Evolutionary conservation across 1,139 yeast genomes (phyloP).

Genomic region (Taiozyma sp.): DNA sequence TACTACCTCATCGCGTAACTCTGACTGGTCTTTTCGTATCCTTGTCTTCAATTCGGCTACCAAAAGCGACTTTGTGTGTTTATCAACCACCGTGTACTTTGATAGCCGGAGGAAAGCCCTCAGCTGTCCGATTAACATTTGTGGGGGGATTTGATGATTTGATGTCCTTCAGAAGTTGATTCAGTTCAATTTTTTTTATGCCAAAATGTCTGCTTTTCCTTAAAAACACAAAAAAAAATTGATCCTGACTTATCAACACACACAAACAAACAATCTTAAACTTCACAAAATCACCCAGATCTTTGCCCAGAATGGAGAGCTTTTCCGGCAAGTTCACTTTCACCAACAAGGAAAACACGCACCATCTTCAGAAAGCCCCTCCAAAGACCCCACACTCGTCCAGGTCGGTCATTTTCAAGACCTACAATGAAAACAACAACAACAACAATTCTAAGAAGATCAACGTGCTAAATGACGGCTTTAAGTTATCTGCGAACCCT

Average conservation of each 20-base stretch:
- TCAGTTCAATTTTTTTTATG: background rate
- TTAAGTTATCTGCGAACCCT: slow-evolving; percentile 10
- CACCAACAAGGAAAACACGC: slow-evolving; percentile 22
- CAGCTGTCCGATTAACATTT: background rate
- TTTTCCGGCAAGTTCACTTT: slow-evolving; percentile 10
- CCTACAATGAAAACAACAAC: slow-evolving; percentile 7
- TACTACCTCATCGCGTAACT: slow-evolving; percentile 8
- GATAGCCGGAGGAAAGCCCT: slow-evolving; percentile 2
- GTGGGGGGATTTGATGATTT: background rate
- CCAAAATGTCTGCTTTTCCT: background rate
- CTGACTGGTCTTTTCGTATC: slow-evolving; percentile 15
- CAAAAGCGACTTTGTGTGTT: slow-evolving; percentile 11
- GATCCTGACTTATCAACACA: background rate
- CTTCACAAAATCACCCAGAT: background rate
- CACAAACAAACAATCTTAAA: background rate
- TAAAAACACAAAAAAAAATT: background rate
- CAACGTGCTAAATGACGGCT: slow-evolving; percentile 5
- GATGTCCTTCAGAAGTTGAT: background rate
- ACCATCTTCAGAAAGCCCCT: slow-evolving; percentile 5
- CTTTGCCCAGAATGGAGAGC: slow-evolving; percentile 5
- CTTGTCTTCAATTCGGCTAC: slow-evolving; percentile 15
- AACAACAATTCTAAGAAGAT: slow-evolving; percentile 6
- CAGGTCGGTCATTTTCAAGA: slow-evolving; percentile 7
- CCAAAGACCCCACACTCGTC: slow-evolving; percentile 17
- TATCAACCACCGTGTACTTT: slow-evolving; percentile 9